Conservation (phyloP, 768 basidiomycete genomes). For the Chiua virens region DNA sequence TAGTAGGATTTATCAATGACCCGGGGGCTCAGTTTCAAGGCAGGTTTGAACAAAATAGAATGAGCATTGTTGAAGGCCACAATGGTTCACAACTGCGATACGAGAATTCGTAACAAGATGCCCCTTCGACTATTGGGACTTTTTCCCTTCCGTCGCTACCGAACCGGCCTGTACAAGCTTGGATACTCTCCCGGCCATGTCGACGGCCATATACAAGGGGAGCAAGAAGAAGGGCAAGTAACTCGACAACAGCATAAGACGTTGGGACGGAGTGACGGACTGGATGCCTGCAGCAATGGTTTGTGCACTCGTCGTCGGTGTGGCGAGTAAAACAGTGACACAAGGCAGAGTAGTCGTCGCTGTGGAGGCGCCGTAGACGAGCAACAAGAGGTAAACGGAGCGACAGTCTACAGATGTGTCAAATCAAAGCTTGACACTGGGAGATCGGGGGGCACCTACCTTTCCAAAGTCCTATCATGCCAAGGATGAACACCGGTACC, state of each 20-base stretch:
- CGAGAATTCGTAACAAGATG: background rate
- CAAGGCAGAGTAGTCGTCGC: constrained; percentile 78
- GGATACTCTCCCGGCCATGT: constrained; percentile 54
- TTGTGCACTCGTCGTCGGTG: constrained; percentile 41
- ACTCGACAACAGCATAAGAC: constrained; percentile 55
- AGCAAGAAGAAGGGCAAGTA: constrained; percentile 79
- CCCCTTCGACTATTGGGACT: constrained; percentile 10
- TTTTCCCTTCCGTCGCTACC: constrained; percentile 10
- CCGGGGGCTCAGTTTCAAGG: too few relatives aligned
- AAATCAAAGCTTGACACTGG: background rate
- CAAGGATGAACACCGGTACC: constrained; percentile 76
- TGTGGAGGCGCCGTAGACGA: constrained; percentile 76
- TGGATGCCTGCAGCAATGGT: constrained; percentile 31
- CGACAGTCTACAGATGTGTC: constrained; percentile 42
- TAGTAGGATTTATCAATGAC: too few relatives aligned
- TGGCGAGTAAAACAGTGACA: constrained; percentile 56
- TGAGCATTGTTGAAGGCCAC: too few relatives aligned
- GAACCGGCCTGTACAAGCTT: constrained; percentile 32
- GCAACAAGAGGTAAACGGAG: constrained; percentile 59
- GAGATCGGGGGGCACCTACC: constrained; percentile 33
- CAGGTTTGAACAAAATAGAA: too few relatives aligned
- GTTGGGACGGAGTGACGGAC: constrained; percentile 52
- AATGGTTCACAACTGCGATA: background rate
- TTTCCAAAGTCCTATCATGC: constrained; percentile 56
- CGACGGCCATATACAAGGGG: constrained; percentile 69